A percentile compares a stretch with the other conserved stretches of the same genome.
These are phyloP conservation scores for Cinchona pubescens DNA, from an alignment of 257 asterid genomes.

Conservation along the genomic window DNA sequence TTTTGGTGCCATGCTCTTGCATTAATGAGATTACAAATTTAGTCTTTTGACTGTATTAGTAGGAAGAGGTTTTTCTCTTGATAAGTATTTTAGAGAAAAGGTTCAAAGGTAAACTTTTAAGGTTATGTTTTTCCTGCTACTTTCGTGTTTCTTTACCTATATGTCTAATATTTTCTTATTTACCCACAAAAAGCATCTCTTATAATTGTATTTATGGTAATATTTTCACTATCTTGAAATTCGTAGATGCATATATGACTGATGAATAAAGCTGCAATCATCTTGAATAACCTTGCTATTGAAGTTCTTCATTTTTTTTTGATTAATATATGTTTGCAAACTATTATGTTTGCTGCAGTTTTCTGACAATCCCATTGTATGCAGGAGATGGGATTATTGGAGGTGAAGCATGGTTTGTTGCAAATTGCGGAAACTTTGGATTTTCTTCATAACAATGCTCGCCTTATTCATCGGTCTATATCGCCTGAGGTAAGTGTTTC, in stretches of 20 bases:
- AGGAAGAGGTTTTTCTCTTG: too few species aligned
- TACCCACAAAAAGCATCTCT: too few species aligned
- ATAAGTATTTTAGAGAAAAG: too few species aligned
- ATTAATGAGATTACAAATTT: too few species aligned
- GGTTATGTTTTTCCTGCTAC: too few species aligned
- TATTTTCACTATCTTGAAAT: too few species aligned
- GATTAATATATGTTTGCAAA: conserved; percentile 4
- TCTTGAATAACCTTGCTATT: not conserved
- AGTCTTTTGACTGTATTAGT: too few species aligned
- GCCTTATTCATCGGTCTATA: conserved; percentile 78
- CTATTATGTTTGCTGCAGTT: conserved; percentile 1
- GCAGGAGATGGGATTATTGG: conserved; percentile 96
- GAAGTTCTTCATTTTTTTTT: not conserved
- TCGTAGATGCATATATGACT: not conserved
- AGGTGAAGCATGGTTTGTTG: conserved; percentile 94
- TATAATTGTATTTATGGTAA: too few species aligned
- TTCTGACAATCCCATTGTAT: conserved; percentile 14
- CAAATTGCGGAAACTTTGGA: conserved; percentile 97
- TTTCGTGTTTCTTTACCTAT: too few species aligned
- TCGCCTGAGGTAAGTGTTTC: conserved; percentile 75
- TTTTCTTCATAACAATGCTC: conserved; percentile 94
- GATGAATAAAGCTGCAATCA: not conserved
- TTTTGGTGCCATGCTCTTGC: too few species aligned
- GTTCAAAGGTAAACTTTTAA: too few species aligned
- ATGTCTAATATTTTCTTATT: too few species aligned